Evolutionary conservation across 768 basidiomycete species (phyloP).

Genomic region (Amanita brunnescens): DNA sequence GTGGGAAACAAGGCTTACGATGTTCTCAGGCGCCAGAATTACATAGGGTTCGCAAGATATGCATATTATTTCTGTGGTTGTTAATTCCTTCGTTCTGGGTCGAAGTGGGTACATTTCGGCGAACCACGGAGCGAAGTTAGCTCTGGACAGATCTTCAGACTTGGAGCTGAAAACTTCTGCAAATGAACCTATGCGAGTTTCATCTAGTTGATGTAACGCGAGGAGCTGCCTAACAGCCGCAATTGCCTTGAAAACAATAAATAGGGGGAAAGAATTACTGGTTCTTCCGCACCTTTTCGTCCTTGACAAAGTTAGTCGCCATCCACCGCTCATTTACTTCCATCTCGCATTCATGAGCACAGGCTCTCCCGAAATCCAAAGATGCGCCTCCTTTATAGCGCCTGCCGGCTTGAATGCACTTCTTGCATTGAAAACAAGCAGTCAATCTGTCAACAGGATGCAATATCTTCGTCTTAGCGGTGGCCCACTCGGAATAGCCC

Average conservation of each 20-base stretch:
- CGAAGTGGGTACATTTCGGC: too few species aligned
- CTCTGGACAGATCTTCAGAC: too few species aligned
- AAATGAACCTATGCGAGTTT: background rate
- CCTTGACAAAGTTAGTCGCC: background rate
- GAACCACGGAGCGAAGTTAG: too few species aligned
- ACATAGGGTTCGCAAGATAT: too few species aligned
- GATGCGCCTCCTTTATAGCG: background rate
- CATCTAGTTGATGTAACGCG: too few species aligned
- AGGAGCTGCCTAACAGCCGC: too few species aligned
- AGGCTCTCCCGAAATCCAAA: background rate
- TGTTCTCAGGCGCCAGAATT: too few species aligned
- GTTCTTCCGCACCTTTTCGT: background rate
- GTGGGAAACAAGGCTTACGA: too few species aligned
- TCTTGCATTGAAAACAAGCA: conserved; percentile 49
- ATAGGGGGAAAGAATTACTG: too few species aligned
- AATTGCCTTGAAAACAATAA: too few species aligned
- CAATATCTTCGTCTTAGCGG: conserved; percentile 33
- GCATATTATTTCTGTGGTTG: too few species aligned
- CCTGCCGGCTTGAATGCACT: conserved; percentile 31
- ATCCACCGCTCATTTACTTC: background rate
- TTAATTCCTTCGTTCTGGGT: too few species aligned
- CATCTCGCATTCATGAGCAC: background rate
- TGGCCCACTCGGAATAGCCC: conserved; percentile 45
- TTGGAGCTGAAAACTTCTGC: background rate
- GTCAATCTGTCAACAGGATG: conserved; percentile 52